phyloP scores from a whole-genome alignment of 805 yeast species.

The Myxozyma udenii region DNA sequence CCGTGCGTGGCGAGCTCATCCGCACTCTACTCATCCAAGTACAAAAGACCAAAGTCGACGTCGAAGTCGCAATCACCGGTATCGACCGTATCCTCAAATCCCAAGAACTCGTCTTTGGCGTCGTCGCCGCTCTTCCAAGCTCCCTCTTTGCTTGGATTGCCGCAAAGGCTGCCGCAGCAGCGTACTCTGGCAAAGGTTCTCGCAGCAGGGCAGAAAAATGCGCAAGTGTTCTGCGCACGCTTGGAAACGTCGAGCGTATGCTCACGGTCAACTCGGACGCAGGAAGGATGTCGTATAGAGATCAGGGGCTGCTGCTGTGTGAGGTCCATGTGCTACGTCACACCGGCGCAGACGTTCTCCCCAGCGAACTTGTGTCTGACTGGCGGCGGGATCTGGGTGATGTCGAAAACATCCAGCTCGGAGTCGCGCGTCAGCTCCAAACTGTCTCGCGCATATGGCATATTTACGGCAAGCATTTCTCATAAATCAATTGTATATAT shows the following conservation, averaged over 20 bases:
- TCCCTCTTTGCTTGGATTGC: conserved; percentile 41
- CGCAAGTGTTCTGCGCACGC: conserved; percentile 41
- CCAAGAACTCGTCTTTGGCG: conserved; percentile 91
- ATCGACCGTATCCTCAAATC: conserved; percentile 85
- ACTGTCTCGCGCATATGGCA: conserved; percentile 42
- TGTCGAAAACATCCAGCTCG: conserved; percentile 46
- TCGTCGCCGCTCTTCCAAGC: conserved; percentile 85
- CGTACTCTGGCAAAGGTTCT: conserved; percentile 36
- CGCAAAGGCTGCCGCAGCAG: conserved; percentile 25
- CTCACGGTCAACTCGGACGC: conserved; percentile 37
- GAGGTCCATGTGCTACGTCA: conserved; percentile 59
- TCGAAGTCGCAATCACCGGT: conserved; percentile 83
- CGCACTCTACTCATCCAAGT: conserved; percentile 81
- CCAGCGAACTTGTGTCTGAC: conserved; percentile 48
- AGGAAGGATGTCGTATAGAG: conserved; percentile 37
- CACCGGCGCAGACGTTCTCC: conserved; percentile 47
- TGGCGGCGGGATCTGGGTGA: conserved; percentile 67
- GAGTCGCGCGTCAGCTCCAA: conserved; percentile 43
- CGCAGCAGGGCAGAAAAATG: conserved; percentile 33
- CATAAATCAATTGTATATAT: background rate
- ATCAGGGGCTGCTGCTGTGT: conserved; percentile 62
- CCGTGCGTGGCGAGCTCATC: conserved; percentile 66
- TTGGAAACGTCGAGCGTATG: conserved; percentile 61
- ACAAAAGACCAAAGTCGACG: conserved; percentile 96
- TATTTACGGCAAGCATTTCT: conserved; percentile 19